Base-by-base conservation (phyloP, 306 rosid species). In the Mucuna pruriens region DNA sequence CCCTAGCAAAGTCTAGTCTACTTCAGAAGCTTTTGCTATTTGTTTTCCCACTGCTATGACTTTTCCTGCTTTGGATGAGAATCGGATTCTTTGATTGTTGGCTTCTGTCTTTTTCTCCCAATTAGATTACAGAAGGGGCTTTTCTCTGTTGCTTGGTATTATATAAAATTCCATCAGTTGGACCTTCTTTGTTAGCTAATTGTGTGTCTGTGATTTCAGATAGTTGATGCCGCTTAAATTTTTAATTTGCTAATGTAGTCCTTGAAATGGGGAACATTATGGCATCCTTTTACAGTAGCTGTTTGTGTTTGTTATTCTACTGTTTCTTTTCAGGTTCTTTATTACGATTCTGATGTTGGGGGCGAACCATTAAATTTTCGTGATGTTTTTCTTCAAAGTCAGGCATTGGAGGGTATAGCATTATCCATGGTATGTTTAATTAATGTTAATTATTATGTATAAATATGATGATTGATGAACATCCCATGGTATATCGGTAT, bases 331-430 rank as follows among this genome's bases (percentile, higher is more conserved):
- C 86, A 96, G 99, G 90, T 89, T 84, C 87, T 93, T 75, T 96
- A 96, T 81, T 87, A 88, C 4, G 99, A 96, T 67, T 55, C 94
- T 77, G 99, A 96, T 71, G 77, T 80, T 87, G 94, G 92, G 13
- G 99, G 98, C 25, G 94, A 88, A 75, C 99, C 98, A 19, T 76
- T 96, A 85, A 96, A 87, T 79, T 96, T 96, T 45, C 93, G 86
- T 19, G 97, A 93, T 38, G 95, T 96, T 80, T 96, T 96, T 83
- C 97, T 96, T 86, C 97, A 75, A 84, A 93, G 99, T 84, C 99
- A 96, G 86, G 99, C 98, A 72, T 83, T 93, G 85, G 99, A 96
- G 88, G 98, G 97, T 64, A 92, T 96, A 66, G 74, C 94, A 58
- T 61, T 96, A 83, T 93, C 99, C 65, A 96, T 96, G 99, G 99